Conservation (phyloP, 805 yeast species). For the Barnettozyma sucrosica region DNA sequence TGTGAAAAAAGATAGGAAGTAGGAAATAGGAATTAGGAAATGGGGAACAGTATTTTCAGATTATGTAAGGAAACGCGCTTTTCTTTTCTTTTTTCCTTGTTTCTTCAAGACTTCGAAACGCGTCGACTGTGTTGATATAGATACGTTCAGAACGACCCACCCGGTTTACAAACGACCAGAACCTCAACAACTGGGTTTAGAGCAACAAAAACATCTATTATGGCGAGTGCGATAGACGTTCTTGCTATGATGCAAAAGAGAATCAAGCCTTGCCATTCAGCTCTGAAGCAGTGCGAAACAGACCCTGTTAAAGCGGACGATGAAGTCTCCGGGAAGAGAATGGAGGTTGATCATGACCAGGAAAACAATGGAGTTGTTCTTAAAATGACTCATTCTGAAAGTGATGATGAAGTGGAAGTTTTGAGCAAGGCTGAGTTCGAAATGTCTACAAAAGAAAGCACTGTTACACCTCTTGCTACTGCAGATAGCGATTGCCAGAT, state of each 20-base stretch:
- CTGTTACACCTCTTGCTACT: not conserved
- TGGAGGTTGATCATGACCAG: not conserved
- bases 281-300: not conserved
- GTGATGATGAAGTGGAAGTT: not conserved
- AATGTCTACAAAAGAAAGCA: not conserved
- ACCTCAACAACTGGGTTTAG: too few species aligned
- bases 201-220: not conserved
- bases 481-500: not conserved
- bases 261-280: not conserved
- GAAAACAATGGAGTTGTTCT: not conserved
- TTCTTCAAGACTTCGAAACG: not conserved
- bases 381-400: not conserved
- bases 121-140: too few species aligned
- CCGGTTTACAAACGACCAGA: too few species aligned
- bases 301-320: not conserved
- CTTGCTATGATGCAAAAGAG: conserved; percentile 5
- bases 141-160: too few species aligned
- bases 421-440: not conserved
- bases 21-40: too few species aligned
- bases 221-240: conserved; percentile 2
- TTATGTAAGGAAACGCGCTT: too few species aligned
- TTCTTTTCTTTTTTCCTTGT: too few species aligned
- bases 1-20: too few species aligned
- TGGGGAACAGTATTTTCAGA: too few species aligned
- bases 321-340: not conserved